Conservation (phyloP, 371 early-diverging fungal species). For the Apophysomyces elegans region DNA sequence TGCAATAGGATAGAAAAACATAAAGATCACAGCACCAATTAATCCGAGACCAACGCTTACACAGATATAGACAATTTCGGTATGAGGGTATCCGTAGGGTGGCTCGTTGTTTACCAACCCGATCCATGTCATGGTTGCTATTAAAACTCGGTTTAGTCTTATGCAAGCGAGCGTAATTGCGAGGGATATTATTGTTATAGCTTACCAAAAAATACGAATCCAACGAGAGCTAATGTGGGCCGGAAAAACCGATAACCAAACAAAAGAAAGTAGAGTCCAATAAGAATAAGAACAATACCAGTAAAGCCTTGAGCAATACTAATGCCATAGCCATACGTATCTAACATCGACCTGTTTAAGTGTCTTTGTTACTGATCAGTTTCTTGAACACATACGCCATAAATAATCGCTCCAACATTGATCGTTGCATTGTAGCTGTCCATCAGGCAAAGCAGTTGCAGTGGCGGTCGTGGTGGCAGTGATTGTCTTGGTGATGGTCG, state of each 20-base stretch:
- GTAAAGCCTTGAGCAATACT: slow-evolving; percentile 45
- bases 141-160: background rate
- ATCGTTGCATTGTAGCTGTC: slow-evolving; percentile 25
- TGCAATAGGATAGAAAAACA: slow-evolving; percentile 39
- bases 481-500: slow-evolving; percentile 40
- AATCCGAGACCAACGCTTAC: slow-evolving; percentile 50
- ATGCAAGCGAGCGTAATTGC: too few species aligned
- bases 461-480: slow-evolving; percentile 24
- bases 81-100: slow-evolving; percentile 40
- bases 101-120: slow-evolving; percentile 57
- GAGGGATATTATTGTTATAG: background rate
- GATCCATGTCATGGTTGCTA: slow-evolving; percentile 55
- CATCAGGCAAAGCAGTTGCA: slow-evolving; percentile 12
- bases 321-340: slow-evolving; percentile 50
- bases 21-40: slow-evolving; percentile 37
- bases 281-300: slow-evolving; percentile 41
- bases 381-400: slow-evolving; percentile 37
- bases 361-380: background rate
- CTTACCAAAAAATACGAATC: slow-evolving; percentile 56
- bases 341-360: slow-evolving; percentile 16
- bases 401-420: slow-evolving; percentile 50
- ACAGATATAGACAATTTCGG: slow-evolving; percentile 45
- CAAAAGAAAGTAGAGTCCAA: slow-evolving; percentile 45
- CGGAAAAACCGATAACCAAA: slow-evolving; percentile 51
- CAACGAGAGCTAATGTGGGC: slow-evolving; percentile 45